Evolutionary conservation across 1,284 basidiomycete species (phyloP).

Genomic region (Cutaneotrichosporon spelunceum): DNA sequence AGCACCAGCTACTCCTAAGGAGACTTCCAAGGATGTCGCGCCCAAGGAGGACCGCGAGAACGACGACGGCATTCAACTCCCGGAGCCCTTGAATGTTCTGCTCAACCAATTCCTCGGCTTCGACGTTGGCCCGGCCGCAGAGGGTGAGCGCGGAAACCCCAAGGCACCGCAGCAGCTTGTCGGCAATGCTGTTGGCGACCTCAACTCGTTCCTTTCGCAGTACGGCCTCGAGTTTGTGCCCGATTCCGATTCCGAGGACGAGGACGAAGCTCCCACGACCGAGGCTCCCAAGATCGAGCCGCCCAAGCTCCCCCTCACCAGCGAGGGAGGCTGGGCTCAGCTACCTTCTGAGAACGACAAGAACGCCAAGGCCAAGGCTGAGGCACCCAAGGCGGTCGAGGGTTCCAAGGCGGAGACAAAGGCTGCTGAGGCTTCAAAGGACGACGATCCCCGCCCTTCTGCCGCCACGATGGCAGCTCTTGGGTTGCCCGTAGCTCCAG

Average conservation of each 20-base stretch:
- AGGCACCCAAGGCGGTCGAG: not conserved
- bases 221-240: conserved; percentile 48
- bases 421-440: not conserved
- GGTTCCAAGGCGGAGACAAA: not conserved
- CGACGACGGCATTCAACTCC: conserved; percentile 21
- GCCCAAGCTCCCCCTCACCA: not conserved
- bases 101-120: conserved; percentile 44
- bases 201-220: conserved; percentile 43
- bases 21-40: not conserved
- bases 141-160: conserved; percentile 14
- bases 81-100: conserved; percentile 43
- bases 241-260: conserved; percentile 22
- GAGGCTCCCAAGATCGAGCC: not conserved
- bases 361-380: conserved; percentile 1
- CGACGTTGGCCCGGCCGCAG: conserved; percentile 31
- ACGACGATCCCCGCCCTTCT: conserved; percentile 7
- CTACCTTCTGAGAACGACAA: conserved; percentile 2
- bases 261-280: not conserved
- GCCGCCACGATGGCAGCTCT: conserved; percentile 1
- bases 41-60: not conserved
- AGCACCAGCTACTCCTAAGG: not conserved
- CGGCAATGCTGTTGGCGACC: conserved; percentile 28
- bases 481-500: conserved; percentile 4
- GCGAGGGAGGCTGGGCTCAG: not conserved
- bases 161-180: conserved; percentile 15